A percentile compares a stretch with the other conserved stretches of the same genome.
These are phyloP conservation scores for Penicillium freii DNA, from an alignment of 2,329 filamentous ascomycete genomes.

Conservation along the genomic window DNA sequence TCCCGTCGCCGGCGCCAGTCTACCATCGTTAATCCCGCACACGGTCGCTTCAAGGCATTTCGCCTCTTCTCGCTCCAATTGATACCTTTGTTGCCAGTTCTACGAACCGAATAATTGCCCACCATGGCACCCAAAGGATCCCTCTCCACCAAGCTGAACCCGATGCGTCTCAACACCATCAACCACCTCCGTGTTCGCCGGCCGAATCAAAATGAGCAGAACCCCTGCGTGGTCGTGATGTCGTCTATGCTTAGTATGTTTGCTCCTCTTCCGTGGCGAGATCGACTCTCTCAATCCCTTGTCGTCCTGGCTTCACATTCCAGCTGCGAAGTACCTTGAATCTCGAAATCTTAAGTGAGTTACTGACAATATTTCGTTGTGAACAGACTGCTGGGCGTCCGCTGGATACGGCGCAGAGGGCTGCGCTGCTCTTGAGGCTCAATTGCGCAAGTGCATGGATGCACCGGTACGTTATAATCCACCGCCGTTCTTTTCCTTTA, in stretches of 20 bases:
- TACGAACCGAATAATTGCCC: constrained; percentile 1
- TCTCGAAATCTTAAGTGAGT: background rate
- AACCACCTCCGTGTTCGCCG: constrained; percentile 61
- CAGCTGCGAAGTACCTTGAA: background rate
- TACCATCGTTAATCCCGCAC: constrained; percentile 9
- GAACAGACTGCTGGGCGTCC: constrained; percentile 49
- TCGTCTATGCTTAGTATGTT: constrained; percentile 62
- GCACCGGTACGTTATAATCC: constrained; percentile 56
- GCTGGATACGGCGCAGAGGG: constrained; percentile 52
- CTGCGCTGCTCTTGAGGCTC: constrained; percentile 60
- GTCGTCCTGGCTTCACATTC: background rate
- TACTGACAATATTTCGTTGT: constrained; percentile 14
- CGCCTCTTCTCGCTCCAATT: background rate
- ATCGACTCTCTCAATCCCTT: background rate
- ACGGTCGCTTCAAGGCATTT: constrained; percentile 11
- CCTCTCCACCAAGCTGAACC: constrained; percentile 45
- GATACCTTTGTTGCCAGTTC: background rate
- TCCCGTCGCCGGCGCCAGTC: constrained; percentile 13
- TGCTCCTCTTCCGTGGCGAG: background rate
- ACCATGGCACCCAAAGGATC: constrained; percentile 46
- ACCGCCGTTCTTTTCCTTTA: constrained; percentile 1
- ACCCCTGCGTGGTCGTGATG: constrained; percentile 67
- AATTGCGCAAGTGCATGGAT: constrained; percentile 74
- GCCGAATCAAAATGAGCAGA: constrained; percentile 61
- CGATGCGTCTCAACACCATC: constrained; percentile 48